phyloP scores from a whole-genome alignment of 306 rosid genomes.

The Vigna trinervia region DNA sequence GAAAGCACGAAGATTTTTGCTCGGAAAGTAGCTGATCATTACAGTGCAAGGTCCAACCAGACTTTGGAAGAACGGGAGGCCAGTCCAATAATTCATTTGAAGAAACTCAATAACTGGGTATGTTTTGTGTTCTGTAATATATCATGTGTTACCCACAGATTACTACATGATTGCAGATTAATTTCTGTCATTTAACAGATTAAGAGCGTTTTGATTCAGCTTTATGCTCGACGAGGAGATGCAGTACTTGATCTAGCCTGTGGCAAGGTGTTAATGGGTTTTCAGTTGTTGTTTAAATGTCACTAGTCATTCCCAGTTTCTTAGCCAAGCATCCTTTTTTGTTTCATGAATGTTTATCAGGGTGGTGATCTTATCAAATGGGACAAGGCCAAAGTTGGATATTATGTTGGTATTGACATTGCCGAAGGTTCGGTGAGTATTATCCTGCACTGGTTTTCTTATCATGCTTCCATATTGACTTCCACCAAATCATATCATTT shows the following conservation, averaged over 20 bases:
- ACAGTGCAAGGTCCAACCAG: slow-evolving; percentile 74
- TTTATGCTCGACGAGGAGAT: slow-evolving; percentile 81
- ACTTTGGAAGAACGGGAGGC: slow-evolving; percentile 91
- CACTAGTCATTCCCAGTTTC: slow-evolving; percentile 12
- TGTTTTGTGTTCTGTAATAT: slow-evolving; percentile 22
- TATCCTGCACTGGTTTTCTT: slow-evolving; percentile 33
- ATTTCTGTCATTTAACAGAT: slow-evolving; percentile 61
- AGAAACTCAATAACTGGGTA: slow-evolving; percentile 96
- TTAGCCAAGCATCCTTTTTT: slow-evolving; percentile 28
- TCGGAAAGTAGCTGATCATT: slow-evolving; percentile 95
- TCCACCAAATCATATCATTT: slow-evolving; percentile 32
- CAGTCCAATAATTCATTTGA: slow-evolving; percentile 89
- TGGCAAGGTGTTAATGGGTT: slow-evolving; percentile 77
- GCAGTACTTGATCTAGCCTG: slow-evolving; percentile 97
- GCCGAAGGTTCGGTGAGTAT: slow-evolving; percentile 93
- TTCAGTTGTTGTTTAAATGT: slow-evolving; percentile 19
- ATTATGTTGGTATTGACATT: slow-evolving; percentile 95
- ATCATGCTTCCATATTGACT: background rate
- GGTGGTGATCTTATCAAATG: slow-evolving; percentile 99
- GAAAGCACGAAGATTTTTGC: slow-evolving; percentile 82
- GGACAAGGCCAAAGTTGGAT: slow-evolving; percentile 97
- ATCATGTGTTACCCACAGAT: background rate
- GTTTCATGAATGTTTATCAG: slow-evolving; percentile 49
- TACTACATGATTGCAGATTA: slow-evolving; percentile 20
- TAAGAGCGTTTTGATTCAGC: slow-evolving; percentile 97